Base-by-base conservation (phyloP, 257 asterid genomes). In the Paraleonurus japonicus region DNA sequence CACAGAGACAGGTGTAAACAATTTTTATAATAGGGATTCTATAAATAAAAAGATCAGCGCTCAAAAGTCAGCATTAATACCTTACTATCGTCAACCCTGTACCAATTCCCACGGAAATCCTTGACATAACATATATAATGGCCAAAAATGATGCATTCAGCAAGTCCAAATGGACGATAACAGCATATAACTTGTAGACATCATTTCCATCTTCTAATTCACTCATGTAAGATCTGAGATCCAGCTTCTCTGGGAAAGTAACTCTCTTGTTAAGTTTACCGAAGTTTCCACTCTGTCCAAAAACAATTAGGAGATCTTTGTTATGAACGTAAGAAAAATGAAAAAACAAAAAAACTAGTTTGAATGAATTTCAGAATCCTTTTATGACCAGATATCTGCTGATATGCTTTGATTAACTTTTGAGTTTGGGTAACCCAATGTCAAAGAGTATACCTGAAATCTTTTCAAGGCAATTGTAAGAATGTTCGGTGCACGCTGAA, bases 391-490 rank as follows among this genome's bases (percentile, higher is more conserved):
- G 7, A 24, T 47, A 45, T 26, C 11, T 1, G 23, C n/a, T 58
- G 48, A 37, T 55, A 26, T 15, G 51, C 16, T 45, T 45, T 26
- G 43, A 45, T 47, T 23, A n/a, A 47, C 60, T 24, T 45, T 17
- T 37, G 47, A 50, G 33, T 65, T 65, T 65, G 23, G 20, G 59
- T 50, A 67, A 50, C 53, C 65, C 59, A 28, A 54, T 58, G 39
- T 28, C 26, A 53, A 37, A 62, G 70, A 66, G 67, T 69, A 60
- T 20, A 90, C 98, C 98, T 94, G 99, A 81, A 91, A 91, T 81
- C 99, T 82, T 83, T 94, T 94, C 81, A 94, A 88, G 78, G 98
- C 96, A 76, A 94, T 84, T 58, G 99, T 94, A 75, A 94, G 96
- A 75, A 94, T 86, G 82, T 94, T 94, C 17, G 99, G 98, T 43